Percentiles rank a stretch among this genome's conserved stretches.
Evolutionary conservation across 176 grass and related monocot genomes (phyloP).

Genomic region (Triticum urartu): DNA sequence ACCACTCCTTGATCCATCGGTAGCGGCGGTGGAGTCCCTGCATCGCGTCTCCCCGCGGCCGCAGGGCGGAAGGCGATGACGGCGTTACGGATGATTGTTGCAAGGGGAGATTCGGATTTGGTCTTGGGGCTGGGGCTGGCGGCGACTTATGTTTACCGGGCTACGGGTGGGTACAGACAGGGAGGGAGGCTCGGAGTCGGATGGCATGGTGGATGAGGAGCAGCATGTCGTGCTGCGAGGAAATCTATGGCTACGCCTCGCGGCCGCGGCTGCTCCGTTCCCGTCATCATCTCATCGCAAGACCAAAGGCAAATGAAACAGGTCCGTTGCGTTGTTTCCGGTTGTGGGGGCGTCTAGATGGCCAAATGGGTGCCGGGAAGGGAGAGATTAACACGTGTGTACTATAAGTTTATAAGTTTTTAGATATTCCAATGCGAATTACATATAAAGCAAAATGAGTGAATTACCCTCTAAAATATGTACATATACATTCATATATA

Average conservation of each 20-base stretch:
- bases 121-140: neutral
- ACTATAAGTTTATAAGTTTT: no score
- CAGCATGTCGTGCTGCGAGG: neutral
- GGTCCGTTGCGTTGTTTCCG: no score
- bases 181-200: neutral
- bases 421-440: no score
- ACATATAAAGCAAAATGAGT: no score
- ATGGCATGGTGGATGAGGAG: conserved; percentile 12
- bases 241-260: conserved; percentile 31
- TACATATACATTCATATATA: no score
- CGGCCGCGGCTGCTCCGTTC: conserved; percentile 7
- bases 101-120: neutral
- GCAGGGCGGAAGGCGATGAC: neutral
- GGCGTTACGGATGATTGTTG: neutral
- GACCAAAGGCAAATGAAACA: neutral
- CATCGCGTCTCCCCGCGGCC: conserved; percentile 22
- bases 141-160: neutral
- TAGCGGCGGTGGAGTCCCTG: conserved; percentile 27
- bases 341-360: no score
- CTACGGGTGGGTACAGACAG: conserved; percentile 4
- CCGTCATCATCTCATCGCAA: neutral
- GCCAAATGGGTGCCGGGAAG: no score
- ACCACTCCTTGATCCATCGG: conserved; percentile 93
- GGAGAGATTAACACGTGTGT: no score
- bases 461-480: no score